Percentiles rank a stretch among this genome's conserved stretches.
Evolutionary conservation across 2,329 filamentous ascomycete genomes (phyloP).

Genomic region (Pseudopyrenochaeta lycopersici): DNA sequence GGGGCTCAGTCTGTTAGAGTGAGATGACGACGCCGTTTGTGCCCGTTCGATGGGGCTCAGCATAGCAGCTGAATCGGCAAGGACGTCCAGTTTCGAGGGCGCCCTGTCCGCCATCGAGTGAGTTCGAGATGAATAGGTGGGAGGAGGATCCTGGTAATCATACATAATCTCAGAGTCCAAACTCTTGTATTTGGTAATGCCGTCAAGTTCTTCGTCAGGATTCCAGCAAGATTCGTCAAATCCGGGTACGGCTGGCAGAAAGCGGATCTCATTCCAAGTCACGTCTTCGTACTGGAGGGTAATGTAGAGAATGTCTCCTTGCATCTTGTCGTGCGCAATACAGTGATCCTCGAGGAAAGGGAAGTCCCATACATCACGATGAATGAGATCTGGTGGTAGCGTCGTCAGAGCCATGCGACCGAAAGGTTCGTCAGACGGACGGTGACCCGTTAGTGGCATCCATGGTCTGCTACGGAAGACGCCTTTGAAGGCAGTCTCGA

Average conservation of each 20-base stretch:
- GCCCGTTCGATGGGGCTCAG: constrained; percentile 44
- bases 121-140: constrained; percentile 53
- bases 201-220: constrained; percentile 51
- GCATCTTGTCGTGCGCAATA: constrained; percentile 53
- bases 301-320: constrained; percentile 52
- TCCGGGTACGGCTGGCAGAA: constrained; percentile 43
- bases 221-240: constrained; percentile 50
- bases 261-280: constrained; percentile 51
- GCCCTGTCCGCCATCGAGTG: constrained; percentile 49
- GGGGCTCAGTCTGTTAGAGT: constrained; percentile 21
- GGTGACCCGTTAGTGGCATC: constrained; percentile 52
- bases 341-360: constrained; percentile 53
- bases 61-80: constrained; percentile 49
- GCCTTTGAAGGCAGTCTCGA: constrained; percentile 48
- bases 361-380: constrained; percentile 50
- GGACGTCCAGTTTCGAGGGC: constrained; percentile 49
- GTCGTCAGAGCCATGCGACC: constrained; percentile 50
- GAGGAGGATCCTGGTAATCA: constrained; percentile 54
- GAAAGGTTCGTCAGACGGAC: constrained; percentile 49
- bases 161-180: constrained; percentile 53
- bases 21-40: constrained; percentile 27
- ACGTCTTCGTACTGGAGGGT: constrained; percentile 51
- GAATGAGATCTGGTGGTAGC: constrained; percentile 43
- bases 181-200: constrained; percentile 46
- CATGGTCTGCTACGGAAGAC: constrained; percentile 50